A percentile compares a stretch with the other conserved stretches of the same genome.
Evolutionary conservation across 345 rosid species (phyloP).

Genomic region (Eucalyptus caleyi): DNA sequence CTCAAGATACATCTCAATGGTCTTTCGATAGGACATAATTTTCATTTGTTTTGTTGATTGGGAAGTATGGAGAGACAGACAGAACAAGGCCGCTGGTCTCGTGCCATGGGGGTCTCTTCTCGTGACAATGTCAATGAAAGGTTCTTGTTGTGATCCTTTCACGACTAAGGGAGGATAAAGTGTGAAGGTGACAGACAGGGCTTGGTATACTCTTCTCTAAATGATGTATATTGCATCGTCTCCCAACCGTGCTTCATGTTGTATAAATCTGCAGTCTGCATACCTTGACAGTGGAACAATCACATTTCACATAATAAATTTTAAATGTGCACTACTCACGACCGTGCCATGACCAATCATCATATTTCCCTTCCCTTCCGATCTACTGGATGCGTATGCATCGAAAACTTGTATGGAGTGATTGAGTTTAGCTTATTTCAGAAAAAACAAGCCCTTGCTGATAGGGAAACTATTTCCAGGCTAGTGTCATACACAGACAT

Average conservation of each 20-base stretch:
- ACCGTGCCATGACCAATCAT: neutral
- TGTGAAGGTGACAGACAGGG: neutral
- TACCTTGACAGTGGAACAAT: neutral
- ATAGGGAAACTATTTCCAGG: neutral
- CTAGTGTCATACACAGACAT: neutral
- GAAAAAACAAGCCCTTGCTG: neutral
- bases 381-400: neutral
- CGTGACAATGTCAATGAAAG: neutral
- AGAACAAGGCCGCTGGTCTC: neutral
- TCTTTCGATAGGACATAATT: neutral
- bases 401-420: neutral
- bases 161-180: neutral
- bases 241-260: neutral
- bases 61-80: neutral
- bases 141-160: neutral
- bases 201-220: neutral
- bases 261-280: neutral
- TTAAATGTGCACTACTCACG: neutral
- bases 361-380: neutral
- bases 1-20: neutral
- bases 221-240: neutral
- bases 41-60: neutral
- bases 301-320: neutral
- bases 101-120: neutral
- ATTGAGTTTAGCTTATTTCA: neutral